Evolutionary conservation across 2,329 filamentous ascomycete species (phyloP).

Genomic region (Fusarium stilboides): DNA sequence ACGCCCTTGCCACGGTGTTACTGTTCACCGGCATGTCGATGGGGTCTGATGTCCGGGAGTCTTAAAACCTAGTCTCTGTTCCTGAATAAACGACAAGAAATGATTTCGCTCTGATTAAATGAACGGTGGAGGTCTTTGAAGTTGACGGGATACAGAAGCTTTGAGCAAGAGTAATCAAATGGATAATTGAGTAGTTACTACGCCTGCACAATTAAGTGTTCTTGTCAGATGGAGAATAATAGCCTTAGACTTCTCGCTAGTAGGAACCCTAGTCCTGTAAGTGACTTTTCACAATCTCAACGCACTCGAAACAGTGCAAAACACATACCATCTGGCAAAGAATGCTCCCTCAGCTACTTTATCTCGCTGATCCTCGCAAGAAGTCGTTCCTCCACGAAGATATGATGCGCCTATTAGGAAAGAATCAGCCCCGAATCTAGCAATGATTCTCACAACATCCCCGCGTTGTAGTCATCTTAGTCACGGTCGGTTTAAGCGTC

Average conservation of each 20-base stretch:
- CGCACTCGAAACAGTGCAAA: neutral
- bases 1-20: neutral
- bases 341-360: neutral
- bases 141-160: no score
- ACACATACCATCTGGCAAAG: neutral
- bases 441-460: neutral
- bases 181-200: no score
- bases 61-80: no score
- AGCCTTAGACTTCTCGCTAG: no score
- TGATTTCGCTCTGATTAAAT: no score
- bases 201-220: no score
- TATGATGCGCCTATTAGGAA: neutral
- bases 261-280: no score
- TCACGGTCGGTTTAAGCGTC: neutral
- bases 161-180: no score
- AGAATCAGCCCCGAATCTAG: neutral
- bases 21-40: neutral
- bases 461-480: constrained; percentile 3
- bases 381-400: neutral
- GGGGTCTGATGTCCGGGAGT: neutral
- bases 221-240: no score
- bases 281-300: neutral
- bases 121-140: no score
- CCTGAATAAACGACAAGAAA: no score
- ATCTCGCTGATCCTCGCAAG: neutral